phyloP scores from a whole-genome alignment of 2,329 filamentous ascomycete genomes.

The Mollisiaceae sp. region DNA sequence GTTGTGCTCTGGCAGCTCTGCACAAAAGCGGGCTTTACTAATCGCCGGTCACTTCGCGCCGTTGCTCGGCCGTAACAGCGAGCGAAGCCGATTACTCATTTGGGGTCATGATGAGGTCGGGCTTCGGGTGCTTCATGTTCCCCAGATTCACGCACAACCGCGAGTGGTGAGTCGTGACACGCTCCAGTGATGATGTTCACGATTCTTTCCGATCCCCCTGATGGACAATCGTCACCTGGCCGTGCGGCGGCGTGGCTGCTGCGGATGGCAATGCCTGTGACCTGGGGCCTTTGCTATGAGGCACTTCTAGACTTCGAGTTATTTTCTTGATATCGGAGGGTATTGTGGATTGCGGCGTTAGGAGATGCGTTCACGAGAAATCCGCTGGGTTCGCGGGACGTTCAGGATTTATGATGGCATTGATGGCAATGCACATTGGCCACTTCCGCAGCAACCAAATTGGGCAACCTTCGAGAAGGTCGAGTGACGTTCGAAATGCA shows the following conservation, averaged over 20 bases:
- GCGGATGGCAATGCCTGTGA: constrained; percentile 5
- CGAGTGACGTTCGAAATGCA: constrained; percentile 9
- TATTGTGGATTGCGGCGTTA: constrained; percentile 6
- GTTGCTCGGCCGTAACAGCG: constrained; percentile 4
- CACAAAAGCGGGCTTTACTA: too few species aligned
- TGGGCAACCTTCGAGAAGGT: constrained; percentile 21
- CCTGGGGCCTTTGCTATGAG: neutral
- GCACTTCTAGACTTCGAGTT: constrained; percentile 12
- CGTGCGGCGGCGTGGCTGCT: neutral
- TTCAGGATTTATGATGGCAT: neutral
- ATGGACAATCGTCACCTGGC: neutral
- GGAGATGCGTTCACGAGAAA: neutral
- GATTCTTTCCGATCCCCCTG: constrained; percentile 11
- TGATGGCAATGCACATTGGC: neutral
- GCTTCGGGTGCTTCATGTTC: neutral
- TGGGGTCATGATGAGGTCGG: neutral
- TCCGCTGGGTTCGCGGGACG: constrained; percentile 2
- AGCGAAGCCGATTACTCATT: neutral
- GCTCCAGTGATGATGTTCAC: constrained; percentile 8
- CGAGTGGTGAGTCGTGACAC: neutral
- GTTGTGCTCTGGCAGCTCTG: neutral
- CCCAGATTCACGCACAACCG: constrained; percentile 1
- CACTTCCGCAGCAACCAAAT: constrained; percentile 1
- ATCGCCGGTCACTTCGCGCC: too few species aligned
- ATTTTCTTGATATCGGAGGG: constrained; percentile 14